These are phyloP conservation scores for Abrus pulchellus DNA, from an alignment of 306 rosid species.

Conservation along the genomic window DNA sequence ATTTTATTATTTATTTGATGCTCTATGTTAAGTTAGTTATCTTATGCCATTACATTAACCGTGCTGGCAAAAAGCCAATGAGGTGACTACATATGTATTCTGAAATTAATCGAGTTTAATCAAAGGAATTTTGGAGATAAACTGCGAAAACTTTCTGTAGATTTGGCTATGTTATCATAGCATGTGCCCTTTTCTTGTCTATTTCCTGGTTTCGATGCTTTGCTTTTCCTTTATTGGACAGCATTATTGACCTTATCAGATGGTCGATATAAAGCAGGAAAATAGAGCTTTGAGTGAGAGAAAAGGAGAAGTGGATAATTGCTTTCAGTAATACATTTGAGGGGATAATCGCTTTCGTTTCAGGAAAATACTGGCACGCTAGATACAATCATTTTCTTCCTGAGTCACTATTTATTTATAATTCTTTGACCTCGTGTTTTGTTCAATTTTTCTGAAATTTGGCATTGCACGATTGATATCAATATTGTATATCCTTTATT, in stretches of 20 bases:
- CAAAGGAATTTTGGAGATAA: conserved; percentile 52
- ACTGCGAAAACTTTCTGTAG: neutral
- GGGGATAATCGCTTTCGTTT: neutral
- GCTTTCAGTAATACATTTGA: conserved; percentile 16
- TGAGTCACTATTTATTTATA: neutral
- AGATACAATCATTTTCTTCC: neutral
- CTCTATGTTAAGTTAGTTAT: conserved; percentile 42
- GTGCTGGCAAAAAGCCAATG: conserved; percentile 58
- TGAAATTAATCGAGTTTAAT: conserved; percentile 51
- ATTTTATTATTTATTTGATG: conserved; percentile 51
- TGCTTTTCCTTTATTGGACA: neutral
- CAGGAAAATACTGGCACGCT: neutral
- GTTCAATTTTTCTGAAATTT: neutral
- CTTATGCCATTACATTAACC: conserved; percentile 54
- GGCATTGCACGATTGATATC: conserved; percentile 23
- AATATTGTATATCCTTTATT: neutral
- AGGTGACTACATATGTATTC: conserved; percentile 61
- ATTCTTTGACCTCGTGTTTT: neutral
- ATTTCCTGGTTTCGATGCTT: neutral
- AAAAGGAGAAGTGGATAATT: neutral
- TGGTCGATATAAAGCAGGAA: neutral
- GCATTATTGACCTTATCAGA: conserved; percentile 16
- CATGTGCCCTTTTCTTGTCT: neutral
- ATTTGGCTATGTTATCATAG: conserved; percentile 32
- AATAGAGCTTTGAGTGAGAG: conserved; percentile 13